Percentiles rank a stretch among this genome's conserved stretches.
These are phyloP conservation scores for Yamadazyma spencermartinsiae DNA, from an alignment of 1,139 yeast genomes.

Conservation along the genomic window DNA sequence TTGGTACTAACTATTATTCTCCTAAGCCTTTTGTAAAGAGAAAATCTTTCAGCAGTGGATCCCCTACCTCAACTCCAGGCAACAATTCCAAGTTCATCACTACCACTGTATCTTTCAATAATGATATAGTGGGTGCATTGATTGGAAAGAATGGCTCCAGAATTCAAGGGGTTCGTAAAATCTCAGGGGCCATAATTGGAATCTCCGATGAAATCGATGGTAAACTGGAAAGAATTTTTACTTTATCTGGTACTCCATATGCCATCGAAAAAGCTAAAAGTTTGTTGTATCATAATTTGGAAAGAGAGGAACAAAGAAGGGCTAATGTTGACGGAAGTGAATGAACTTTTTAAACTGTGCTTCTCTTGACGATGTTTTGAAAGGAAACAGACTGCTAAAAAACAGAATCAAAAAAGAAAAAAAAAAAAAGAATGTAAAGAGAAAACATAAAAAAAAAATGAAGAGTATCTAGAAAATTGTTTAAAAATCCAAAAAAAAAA, in stretches of 20 bases:
- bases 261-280: constrained; percentile 71
- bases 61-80: constrained; percentile 7
- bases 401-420: constrained; percentile 1
- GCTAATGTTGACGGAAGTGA: constrained; percentile 20
- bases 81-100: constrained; percentile 14
- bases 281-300: constrained; percentile 71
- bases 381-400: constrained; percentile 1
- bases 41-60: constrained; percentile 13
- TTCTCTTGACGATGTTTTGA: neutral
- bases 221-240: constrained; percentile 66
- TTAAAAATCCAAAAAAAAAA: neutral
- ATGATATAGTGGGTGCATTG: constrained; percentile 86
- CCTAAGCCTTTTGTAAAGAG: constrained; percentile 39
- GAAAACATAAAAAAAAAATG: neutral
- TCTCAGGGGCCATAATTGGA: constrained; percentile 77
- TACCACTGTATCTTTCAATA: constrained; percentile 60
- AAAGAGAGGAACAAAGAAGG: constrained; percentile 76
- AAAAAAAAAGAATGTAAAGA: neutral
- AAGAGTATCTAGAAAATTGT: neutral
- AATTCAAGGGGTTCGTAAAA: constrained; percentile 82
- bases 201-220: constrained; percentile 74
- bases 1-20: constrained; percentile 63
- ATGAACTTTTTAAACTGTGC: neutral
- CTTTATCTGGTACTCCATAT: constrained; percentile 64
- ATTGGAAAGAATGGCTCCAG: constrained; percentile 87